Percentiles rank a stretch among this genome's conserved stretches.
Conservation (phyloP, 257 asterid species). For the Fraxinus cuspidata region DNA sequence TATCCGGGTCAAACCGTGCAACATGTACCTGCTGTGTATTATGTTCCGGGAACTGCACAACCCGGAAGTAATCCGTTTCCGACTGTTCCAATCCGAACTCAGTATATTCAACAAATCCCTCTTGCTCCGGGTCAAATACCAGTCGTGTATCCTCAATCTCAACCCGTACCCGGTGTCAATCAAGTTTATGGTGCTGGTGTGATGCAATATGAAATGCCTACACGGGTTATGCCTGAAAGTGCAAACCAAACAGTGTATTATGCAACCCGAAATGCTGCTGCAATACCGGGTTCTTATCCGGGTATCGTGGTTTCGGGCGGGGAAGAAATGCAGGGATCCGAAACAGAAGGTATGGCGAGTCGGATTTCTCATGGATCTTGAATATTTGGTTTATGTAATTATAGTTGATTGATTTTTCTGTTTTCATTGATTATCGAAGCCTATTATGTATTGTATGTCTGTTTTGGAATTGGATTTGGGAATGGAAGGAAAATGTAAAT, state of each 20-base stretch:
- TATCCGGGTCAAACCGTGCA: slow-evolving; percentile 61
- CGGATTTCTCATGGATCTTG: slow-evolving; percentile 56
- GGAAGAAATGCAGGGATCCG: slow-evolving; percentile 63
- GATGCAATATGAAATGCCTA: slow-evolving; percentile 52
- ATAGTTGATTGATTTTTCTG: not conserved
- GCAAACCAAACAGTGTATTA: slow-evolving; percentile 50
- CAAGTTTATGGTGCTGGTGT: slow-evolving; percentile 57
- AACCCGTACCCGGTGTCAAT: slow-evolving; percentile 41
- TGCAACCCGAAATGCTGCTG: slow-evolving; percentile 55
- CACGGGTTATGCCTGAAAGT: slow-evolving; percentile 46
- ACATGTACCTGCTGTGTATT: slow-evolving; percentile 62
- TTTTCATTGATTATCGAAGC: not conserved
- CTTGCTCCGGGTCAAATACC: slow-evolving; percentile 61
- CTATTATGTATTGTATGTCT: not conserved
- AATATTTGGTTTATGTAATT: not conserved
- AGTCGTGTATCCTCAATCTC: slow-evolving; percentile 39
- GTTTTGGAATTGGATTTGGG: not conserved
- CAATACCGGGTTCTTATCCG: slow-evolving; percentile 51
- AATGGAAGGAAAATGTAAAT: not conserved
- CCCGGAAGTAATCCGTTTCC: slow-evolving; percentile 48
- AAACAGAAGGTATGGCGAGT: slow-evolving; percentile 45
- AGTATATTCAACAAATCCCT: slow-evolving; percentile 48
- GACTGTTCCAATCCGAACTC: slow-evolving; percentile 45
- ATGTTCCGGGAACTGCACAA: slow-evolving; percentile 51
- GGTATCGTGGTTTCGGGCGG: slow-evolving; percentile 59